A percentile compares a stretch with the other conserved stretches of the same genome.
Evolutionary conservation across 257 asterid species (phyloP).

Genomic region (Cinchona pubescens): DNA sequence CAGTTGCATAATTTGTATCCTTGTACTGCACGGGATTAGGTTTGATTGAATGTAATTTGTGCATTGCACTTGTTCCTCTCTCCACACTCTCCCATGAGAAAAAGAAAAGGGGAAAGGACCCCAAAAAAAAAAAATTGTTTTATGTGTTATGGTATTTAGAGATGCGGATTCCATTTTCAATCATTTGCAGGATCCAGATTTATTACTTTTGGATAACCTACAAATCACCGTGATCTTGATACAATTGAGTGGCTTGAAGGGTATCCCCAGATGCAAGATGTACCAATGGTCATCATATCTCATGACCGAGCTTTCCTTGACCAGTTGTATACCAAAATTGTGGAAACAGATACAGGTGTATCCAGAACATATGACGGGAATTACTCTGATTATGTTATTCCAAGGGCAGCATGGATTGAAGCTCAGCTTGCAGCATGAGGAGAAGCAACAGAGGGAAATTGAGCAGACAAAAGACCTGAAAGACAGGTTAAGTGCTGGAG

Average conservation of each 20-base stretch:
- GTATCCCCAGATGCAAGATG: conserved; percentile 85
- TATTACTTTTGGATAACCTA: conserved; percentile 89
- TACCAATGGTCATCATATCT: conserved; percentile 98
- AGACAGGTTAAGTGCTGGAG: conserved; percentile 86
- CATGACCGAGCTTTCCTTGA: conserved; percentile 98
- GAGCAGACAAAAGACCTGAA: conserved; percentile 75
- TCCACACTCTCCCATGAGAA: neutral
- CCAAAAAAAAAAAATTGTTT: neutral
- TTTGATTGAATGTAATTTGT: neutral
- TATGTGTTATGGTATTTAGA: too few species aligned
- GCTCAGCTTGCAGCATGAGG: conserved; percentile 95
- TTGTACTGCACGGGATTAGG: neutral
- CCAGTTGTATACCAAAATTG: conserved; percentile 89
- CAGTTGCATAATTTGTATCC: neutral
- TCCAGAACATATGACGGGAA: conserved; percentile 82
- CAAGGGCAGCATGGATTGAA: conserved; percentile 82
- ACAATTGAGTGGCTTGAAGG: conserved; percentile 99
- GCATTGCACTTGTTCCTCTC: neutral
- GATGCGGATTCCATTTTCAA: neutral
- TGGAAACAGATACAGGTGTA: conserved; percentile 96
- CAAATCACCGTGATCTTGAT: conserved; percentile 97
- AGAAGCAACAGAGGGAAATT: conserved; percentile 90
- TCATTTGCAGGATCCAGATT: conserved; percentile 73
- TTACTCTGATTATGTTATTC: conserved; percentile 68
- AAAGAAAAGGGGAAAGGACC: neutral